Conservation (phyloP, 331 rosid species). For the Quercus phellos region DNA sequence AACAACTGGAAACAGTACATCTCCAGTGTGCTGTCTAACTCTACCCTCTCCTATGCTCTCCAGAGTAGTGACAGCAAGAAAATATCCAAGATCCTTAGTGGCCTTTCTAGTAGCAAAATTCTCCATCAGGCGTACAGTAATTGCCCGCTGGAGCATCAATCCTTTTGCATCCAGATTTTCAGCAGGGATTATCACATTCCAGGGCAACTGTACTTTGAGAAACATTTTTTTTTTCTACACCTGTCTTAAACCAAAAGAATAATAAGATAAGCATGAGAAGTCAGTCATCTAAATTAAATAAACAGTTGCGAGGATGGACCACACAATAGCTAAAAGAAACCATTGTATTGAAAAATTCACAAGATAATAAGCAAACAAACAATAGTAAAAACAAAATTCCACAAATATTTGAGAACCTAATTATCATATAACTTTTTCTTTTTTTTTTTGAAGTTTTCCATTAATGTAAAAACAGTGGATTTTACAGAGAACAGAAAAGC, state of each 20-base stretch:
- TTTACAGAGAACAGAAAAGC: too few species aligned
- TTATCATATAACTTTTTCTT: not conserved
- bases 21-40: conserved; percentile 70
- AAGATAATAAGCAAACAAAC: not conserved
- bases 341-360: not conserved
- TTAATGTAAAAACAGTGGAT: too few species aligned
- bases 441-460: too few species aligned
- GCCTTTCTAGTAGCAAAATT: conserved; percentile 70
- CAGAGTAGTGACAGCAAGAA: conserved; percentile 63
- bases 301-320: not conserved
- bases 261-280: not conserved
- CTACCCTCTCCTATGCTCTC: conserved; percentile 78
- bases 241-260: conserved; percentile 19
- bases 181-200: conserved; percentile 77
- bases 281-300: not conserved
- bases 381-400: not conserved
- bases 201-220: conserved; percentile 69
- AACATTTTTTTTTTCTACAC: conserved; percentile 38
- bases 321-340: not conserved
- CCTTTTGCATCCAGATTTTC: conserved; percentile 55
- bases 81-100: conserved; percentile 71
- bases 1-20: conserved; percentile 71
- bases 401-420: not conserved
- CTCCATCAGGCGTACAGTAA: conserved; percentile 47
- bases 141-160: conserved; percentile 63